Percentiles rank a stretch among this genome's conserved stretches.
phyloP scores from a whole-genome alignment of 345 rosid genomes.

The Anacardium occidentale region DNA sequence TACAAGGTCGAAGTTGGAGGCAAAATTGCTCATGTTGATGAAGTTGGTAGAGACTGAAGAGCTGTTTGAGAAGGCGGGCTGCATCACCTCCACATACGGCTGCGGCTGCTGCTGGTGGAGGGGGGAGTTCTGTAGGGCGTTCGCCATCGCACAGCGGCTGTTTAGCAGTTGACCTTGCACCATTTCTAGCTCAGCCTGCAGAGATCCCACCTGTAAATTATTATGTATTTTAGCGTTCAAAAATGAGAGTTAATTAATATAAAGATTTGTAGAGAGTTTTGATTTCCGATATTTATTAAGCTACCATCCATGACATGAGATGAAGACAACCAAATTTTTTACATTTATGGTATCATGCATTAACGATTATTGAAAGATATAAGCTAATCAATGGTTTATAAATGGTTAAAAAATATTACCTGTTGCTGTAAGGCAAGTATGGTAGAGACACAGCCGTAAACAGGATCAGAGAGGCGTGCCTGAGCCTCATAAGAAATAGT shows the following conservation, averaged over 20 bases:
- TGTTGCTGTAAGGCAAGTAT: slow-evolving; percentile 93
- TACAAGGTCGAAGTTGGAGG: slow-evolving; percentile 48
- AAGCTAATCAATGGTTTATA: no score
- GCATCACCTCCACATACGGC: slow-evolving; percentile 45
- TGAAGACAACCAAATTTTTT: no score
- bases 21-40: slow-evolving; percentile 48
- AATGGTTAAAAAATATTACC: slow-evolving; percentile 30
- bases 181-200: slow-evolving; percentile 81
- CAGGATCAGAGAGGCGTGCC: slow-evolving; percentile 93
- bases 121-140: slow-evolving; percentile 53
- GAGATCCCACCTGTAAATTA: slow-evolving; percentile 60
- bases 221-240: background rate
- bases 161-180: slow-evolving; percentile 75
- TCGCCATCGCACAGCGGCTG: slow-evolving; percentile 74
- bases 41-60: slow-evolving; percentile 84
- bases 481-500: slow-evolving; percentile 94
- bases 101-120: slow-evolving; percentile 43
- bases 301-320: no score
- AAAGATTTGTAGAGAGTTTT: no score
- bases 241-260: background rate
- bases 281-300: no score
- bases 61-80: slow-evolving; percentile 86
- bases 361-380: no score
- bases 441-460: slow-evolving; percentile 90
- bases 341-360: no score